Evolutionary conservation across 2,329 filamentous ascomycete species (phyloP).

Genomic region (Colletotrichum sp.): DNA sequence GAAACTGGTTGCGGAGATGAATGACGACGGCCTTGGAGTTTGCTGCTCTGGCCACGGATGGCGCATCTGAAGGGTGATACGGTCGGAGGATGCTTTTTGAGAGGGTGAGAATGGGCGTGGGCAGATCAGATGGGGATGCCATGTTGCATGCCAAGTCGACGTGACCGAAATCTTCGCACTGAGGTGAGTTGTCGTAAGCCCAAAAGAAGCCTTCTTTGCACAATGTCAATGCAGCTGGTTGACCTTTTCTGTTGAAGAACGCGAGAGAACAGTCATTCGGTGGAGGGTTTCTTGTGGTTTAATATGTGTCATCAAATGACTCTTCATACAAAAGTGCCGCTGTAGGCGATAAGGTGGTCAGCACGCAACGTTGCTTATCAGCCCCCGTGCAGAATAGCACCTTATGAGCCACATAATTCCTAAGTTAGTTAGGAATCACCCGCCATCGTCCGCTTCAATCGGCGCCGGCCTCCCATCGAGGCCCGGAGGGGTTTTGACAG

Average conservation of each 20-base stretch:
- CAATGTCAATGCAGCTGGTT: accelerated
- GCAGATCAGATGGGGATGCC: neutral
- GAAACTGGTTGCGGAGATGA: constrained; percentile 50
- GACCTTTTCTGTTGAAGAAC: accelerated
- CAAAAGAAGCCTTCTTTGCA: neutral
- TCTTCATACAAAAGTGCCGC: neutral
- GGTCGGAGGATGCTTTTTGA: constrained; percentile 41
- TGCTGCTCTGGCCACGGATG: constrained; percentile 34
- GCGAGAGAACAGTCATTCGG: neutral
- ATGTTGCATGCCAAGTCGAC: neutral
- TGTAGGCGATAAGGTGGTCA: neutral
- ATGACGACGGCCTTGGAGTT: constrained; percentile 42
- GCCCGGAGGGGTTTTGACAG: neutral
- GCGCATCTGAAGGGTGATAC: constrained; percentile 41
- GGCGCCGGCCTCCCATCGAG: neutral
- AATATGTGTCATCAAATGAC: neutral
- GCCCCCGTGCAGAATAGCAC: neutral
- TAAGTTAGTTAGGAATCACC: neutral
- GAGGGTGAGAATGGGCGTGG: constrained; percentile 4
- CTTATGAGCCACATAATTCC: neutral
- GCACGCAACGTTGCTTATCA: neutral
- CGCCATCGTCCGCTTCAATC: neutral
- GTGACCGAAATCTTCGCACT: neutral
- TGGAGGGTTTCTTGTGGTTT: neutral
- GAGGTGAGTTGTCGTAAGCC: neutral